Evolutionary conservation across 139 green algal genomes (phyloP).

Genomic region (Micromonas pusilla): DNA sequence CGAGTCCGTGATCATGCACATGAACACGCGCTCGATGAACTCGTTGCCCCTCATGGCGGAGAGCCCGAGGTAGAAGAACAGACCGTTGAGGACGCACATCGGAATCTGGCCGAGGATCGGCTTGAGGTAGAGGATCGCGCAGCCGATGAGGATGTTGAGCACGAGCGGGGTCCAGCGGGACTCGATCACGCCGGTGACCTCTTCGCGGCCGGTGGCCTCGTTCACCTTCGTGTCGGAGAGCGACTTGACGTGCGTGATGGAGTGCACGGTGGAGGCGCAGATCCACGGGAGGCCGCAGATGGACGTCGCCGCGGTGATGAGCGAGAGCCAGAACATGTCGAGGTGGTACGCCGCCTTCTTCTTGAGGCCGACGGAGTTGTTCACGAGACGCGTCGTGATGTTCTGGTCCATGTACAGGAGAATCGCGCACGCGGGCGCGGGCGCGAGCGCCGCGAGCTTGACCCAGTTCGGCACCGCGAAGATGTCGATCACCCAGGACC

Average conservation of each 20-base stretch:
- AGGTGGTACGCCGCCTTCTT: slow-evolving; percentile 31
- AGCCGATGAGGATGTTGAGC: slow-evolving; percentile 24
- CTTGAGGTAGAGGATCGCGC: slow-evolving; percentile 15
- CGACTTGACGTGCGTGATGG: slow-evolving; percentile 22
- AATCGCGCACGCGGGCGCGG: slow-evolving; percentile 21
- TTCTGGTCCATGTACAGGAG: slow-evolving; percentile 34
- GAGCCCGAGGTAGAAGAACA: slow-evolving; percentile 34
- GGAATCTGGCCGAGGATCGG: slow-evolving; percentile 18
- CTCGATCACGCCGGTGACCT: slow-evolving; percentile 24
- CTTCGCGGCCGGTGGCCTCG: neutral
- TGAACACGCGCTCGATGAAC: slow-evolving; percentile 24
- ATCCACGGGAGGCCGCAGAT: slow-evolving; percentile 31
- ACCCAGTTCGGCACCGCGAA: slow-evolving; percentile 21
- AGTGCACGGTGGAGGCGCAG: slow-evolving; percentile 26
- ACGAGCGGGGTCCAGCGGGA: slow-evolving; percentile 24
- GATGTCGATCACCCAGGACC: slow-evolving; percentile 30
- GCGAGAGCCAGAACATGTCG: slow-evolving; percentile 26
- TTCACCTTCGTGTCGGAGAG: slow-evolving; percentile 1
- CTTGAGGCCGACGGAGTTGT: slow-evolving; percentile 21
- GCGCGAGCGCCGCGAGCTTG: slow-evolving; percentile 11
- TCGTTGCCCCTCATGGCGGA: slow-evolving; percentile 25
- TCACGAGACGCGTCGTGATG: slow-evolving; percentile 34
- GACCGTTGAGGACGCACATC: slow-evolving; percentile 23
- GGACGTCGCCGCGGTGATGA: slow-evolving; percentile 6
- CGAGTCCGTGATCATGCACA: slow-evolving; percentile 15